Evolutionary conservation across 1,284 basidiomycete genomes (phyloP).

Genomic region (Ceratobasidium sp.): DNA sequence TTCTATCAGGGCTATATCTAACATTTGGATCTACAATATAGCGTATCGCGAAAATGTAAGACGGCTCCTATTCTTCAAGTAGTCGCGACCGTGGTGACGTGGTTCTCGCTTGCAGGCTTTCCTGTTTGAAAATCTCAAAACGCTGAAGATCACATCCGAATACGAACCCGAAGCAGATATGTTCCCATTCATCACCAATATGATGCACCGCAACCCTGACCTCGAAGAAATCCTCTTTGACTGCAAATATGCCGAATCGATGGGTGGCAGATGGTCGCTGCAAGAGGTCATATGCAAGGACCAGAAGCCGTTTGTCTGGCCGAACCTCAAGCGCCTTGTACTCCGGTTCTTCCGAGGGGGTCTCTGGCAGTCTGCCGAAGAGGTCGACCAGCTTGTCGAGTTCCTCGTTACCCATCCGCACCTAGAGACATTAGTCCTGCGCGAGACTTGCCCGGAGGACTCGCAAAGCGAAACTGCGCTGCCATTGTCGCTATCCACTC

Average conservation of each 20-base stretch:
- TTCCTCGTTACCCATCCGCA: slow-evolving; percentile 22
- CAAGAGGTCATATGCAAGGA: slow-evolving; percentile 16
- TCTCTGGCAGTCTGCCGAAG: slow-evolving; percentile 24
- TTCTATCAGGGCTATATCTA: background rate
- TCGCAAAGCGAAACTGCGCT: slow-evolving; percentile 22
- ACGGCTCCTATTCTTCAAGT: background rate
- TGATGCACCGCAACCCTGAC: slow-evolving; percentile 21
- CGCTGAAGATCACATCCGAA: slow-evolving; percentile 10
- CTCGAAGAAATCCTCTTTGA: slow-evolving; percentile 25
- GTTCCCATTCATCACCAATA: background rate
- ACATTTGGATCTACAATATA: background rate
- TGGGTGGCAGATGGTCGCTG: slow-evolving; percentile 23
- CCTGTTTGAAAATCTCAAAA: slow-evolving; percentile 13
- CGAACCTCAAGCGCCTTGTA: slow-evolving; percentile 18
- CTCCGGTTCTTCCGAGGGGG: slow-evolving; percentile 16
- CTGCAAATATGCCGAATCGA: slow-evolving; percentile 32
- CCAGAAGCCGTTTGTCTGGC: slow-evolving; percentile 19
- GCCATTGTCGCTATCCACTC: background rate
- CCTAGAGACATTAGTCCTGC: slow-evolving; percentile 16
- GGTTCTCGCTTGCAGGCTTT: slow-evolving; percentile 10
- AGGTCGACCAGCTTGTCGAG: slow-evolving; percentile 1
- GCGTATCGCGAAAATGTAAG: slow-evolving; percentile 15
- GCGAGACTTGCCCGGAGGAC: slow-evolving; percentile 26
- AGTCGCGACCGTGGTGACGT: background rate
- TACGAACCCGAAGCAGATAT: slow-evolving; percentile 15